Evolutionary conservation across 768 basidiomycete species (phyloP).

Genomic region (Naganishia vaughanmartiniae): DNA sequence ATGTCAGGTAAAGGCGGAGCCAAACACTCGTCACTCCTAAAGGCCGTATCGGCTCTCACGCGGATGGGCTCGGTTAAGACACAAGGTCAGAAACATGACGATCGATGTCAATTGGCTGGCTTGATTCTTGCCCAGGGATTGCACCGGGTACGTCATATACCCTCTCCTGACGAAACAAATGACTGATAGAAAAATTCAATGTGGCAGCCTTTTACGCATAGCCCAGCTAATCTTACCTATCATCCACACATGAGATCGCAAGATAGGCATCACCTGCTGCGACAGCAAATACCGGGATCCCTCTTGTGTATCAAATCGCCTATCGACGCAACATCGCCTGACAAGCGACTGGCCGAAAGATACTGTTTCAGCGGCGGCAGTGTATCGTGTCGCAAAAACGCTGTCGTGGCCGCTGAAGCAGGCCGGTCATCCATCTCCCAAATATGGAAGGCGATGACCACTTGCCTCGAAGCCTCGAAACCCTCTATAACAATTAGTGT

Average conservation of each 20-base stretch:
- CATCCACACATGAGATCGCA: slow-evolving; percentile 8
- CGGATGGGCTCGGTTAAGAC: slow-evolving; percentile 35
- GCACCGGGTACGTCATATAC: neutral
- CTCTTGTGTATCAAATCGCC: neutral
- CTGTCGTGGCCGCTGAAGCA: neutral
- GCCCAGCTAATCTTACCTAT: neutral
- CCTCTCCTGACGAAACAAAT: neutral
- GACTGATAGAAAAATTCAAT: neutral
- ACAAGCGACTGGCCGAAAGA: slow-evolving; percentile 14
- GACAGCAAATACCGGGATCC: slow-evolving; percentile 19
- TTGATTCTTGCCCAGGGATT: slow-evolving; percentile 23
- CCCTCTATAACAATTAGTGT: neutral
- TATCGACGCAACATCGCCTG: neutral
- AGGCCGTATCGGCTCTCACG: slow-evolving; percentile 46
- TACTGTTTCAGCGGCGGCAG: slow-evolving; percentile 8
- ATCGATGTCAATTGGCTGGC: slow-evolving; percentile 28
- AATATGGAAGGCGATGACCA: slow-evolving; percentile 19
- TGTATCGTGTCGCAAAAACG: neutral
- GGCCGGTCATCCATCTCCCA: slow-evolving; percentile 9
- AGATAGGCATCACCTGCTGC: slow-evolving; percentile 16
- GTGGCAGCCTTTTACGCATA: slow-evolving; percentile 2
- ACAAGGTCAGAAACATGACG: slow-evolving; percentile 26
- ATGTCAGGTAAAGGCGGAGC: slow-evolving; percentile 18
- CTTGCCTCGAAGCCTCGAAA: slow-evolving; percentile 1
- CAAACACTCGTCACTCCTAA: slow-evolving; percentile 36